These are phyloP conservation scores for Lipomyces mesembrius DNA, from an alignment of 805 yeast genomes.

Conservation along the genomic window DNA sequence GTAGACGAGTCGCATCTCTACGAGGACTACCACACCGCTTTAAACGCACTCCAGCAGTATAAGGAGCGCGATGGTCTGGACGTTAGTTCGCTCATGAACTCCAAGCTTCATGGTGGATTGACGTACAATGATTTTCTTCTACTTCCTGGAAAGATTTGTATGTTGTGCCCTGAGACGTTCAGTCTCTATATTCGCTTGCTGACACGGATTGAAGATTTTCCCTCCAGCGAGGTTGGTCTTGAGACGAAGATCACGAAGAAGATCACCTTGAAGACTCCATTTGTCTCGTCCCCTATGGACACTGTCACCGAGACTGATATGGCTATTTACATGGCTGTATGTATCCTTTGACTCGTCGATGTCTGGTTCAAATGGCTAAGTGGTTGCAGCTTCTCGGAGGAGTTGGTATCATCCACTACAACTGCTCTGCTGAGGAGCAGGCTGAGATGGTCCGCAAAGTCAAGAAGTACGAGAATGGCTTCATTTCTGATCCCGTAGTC, in stretches of 20 bases:
- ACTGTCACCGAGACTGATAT: conserved; percentile 96
- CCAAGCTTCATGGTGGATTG: conserved; percentile 88
- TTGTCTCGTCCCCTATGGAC: conserved; percentile 99
- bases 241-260: conserved; percentile 90
- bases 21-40: conserved; percentile 52
- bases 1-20: conserved; percentile 24
- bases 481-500: conserved; percentile 92
- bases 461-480: conserved; percentile 96
- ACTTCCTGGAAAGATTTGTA: conserved; percentile 85
- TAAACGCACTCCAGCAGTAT: conserved; percentile 68
- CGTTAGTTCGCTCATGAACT: conserved; percentile 84
- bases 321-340: conserved; percentile 94
- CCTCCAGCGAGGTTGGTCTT: conserved; percentile 74
- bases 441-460: conserved; percentile 98
- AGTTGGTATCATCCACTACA: conserved; percentile 97
- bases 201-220: conserved; percentile 55
- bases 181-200: neutral
- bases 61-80: conserved; percentile 81
- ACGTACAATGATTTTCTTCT: conserved; percentile 96
- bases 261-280: conserved; percentile 89
- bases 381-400: conserved; percentile 75
- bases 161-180: neutral
- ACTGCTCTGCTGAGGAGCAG: conserved; percentile 95
- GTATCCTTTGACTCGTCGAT: conserved; percentile 6
- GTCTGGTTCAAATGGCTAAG: neutral